Conservation (phyloP, 345 rosid genomes). For the Hibiscus syriacus region DNA sequence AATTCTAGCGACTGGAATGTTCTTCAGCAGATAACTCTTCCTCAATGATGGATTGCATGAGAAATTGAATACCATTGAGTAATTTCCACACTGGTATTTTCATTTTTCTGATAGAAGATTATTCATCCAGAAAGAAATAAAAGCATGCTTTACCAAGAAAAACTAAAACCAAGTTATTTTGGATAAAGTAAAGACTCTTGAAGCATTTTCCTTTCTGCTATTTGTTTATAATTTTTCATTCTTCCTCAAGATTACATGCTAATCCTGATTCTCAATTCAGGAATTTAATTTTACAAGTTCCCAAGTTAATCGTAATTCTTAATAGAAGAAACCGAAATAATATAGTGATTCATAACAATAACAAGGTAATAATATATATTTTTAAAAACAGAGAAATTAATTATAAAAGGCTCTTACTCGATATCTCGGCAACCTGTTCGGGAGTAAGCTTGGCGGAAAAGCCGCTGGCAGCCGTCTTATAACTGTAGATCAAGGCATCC, state of each 20-base stretch:
- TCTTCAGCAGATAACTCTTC: neutral
- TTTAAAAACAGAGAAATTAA: neutral
- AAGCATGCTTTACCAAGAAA: no score
- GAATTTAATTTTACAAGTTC: neutral
- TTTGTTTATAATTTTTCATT: neutral
- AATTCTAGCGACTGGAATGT: neutral
- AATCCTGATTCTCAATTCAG: neutral
- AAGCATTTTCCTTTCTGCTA: neutral
- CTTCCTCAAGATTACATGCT: neutral
- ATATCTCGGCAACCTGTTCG: slow-evolving; percentile 54
- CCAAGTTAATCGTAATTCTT: neutral
- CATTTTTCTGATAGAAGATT: neutral
- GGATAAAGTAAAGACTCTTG: neutral
- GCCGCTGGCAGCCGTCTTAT: slow-evolving; percentile 76
- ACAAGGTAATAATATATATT: neutral
- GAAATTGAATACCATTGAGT: neutral
- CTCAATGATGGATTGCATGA: neutral
- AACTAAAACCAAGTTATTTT: no score
- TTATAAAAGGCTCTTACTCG: slow-evolving; percentile 32
- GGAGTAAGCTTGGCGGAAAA: slow-evolving; percentile 89
- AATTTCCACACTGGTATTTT: neutral
- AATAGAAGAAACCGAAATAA: neutral
- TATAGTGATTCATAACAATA: neutral
- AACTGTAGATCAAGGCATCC: slow-evolving; percentile 63
- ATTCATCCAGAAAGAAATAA: no score